These are phyloP conservation scores for Rosellinia necatrix DNA, from an alignment of 2,329 filamentous ascomycete species.

Conservation along the genomic window DNA sequence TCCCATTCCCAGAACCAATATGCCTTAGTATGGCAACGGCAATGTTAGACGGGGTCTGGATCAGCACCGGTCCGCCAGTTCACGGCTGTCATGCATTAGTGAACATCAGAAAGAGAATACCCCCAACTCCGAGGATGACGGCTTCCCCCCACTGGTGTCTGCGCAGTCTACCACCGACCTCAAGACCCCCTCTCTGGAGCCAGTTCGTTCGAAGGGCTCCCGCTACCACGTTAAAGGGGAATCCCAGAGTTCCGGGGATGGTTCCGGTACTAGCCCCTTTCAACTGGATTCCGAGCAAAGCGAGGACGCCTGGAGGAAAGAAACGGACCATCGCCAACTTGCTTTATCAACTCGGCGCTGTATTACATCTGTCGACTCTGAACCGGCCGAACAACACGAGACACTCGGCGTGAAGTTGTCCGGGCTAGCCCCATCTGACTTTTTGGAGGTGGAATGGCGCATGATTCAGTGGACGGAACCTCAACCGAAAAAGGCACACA, in stretches of 20 bases:
- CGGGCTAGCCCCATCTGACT: neutral
- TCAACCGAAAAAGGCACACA: neutral
- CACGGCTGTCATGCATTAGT: slow-evolving; percentile 22
- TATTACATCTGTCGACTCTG: neutral
- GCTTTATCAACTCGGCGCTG: slow-evolving; percentile 27
- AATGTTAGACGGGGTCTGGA: neutral
- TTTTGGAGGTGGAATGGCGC: slow-evolving; percentile 13
- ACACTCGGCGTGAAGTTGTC: neutral
- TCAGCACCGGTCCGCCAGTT: slow-evolving; percentile 14
- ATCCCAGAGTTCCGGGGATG: slow-evolving; percentile 26
- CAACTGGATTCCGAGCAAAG: slow-evolving; percentile 19
- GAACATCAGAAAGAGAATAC: slow-evolving; percentile 28
- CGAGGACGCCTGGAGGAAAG: slow-evolving; percentile 18
- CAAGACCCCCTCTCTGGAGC: slow-evolving; percentile 17
- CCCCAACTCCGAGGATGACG: slow-evolving; percentile 30
- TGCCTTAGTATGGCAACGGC: slow-evolving; percentile 21
- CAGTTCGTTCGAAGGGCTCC: slow-evolving; percentile 18
- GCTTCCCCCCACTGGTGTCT: slow-evolving; percentile 15
- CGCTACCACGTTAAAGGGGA: slow-evolving; percentile 19
- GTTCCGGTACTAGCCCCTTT: slow-evolving; percentile 25
- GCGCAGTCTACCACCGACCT: slow-evolving; percentile 4
- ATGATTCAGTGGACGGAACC: slow-evolving; percentile 3
- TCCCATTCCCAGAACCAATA: slow-evolving; percentile 18
- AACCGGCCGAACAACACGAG: neutral
- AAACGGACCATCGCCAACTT: slow-evolving; percentile 19